Evolutionary conservation across 2,329 filamentous ascomycete species (phyloP).

Genomic region (Seiridium cupressi): DNA sequence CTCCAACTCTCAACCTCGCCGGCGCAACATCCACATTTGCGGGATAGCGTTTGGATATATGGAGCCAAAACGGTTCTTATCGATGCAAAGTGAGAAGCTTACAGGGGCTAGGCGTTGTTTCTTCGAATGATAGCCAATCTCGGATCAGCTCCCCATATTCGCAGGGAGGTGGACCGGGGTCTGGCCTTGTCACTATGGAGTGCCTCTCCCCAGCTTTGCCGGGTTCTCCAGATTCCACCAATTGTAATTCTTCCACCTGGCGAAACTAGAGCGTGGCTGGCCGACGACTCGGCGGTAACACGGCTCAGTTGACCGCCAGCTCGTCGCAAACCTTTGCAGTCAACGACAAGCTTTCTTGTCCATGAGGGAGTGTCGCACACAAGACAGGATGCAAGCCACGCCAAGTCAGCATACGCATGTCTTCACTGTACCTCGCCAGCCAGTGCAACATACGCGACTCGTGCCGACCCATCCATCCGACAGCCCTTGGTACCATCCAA

Average conservation of each 20-base stretch:
- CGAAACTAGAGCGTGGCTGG: neutral
- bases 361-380: neutral
- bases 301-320: neutral
- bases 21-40: neutral
- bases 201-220: neutral
- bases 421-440: neutral
- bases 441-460: neutral
- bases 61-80: neutral
- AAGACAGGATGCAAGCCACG: neutral
- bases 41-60: neutral
- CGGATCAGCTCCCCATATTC: neutral
- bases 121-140: slow-evolving; percentile 3
- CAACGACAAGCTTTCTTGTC: neutral
- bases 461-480: neutral
- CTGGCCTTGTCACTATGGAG: neutral
- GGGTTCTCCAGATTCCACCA: slow-evolving; percentile 12
- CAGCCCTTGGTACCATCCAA: too few relatives aligned
- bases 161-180: neutral
- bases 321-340: neutral
- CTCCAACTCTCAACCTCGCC: neutral
- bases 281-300: neutral
- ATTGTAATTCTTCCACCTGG: slow-evolving; percentile 8
- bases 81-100: neutral
- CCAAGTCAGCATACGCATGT: neutral
- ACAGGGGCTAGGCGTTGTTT: neutral